Evolutionary conservation across 2,329 filamentous ascomycete species (phyloP).

Genomic region (Phoma sp.): DNA sequence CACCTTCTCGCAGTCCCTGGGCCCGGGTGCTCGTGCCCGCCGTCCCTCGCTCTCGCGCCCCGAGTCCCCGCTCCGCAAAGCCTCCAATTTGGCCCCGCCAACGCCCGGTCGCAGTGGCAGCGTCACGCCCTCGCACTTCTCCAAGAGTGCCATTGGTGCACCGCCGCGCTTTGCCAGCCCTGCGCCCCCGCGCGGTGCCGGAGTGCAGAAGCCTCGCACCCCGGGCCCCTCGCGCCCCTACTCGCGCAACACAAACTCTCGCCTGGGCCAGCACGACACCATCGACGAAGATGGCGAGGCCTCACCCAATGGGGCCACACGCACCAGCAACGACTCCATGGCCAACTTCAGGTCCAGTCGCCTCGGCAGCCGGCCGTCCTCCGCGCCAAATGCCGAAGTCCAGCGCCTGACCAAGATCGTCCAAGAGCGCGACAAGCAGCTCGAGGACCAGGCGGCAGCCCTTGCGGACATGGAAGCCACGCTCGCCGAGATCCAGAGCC

Average conservation of each 20-base stretch:
- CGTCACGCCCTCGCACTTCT: constrained; percentile 60
- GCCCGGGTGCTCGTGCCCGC: constrained; percentile 69
- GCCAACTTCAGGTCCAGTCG: constrained; percentile 51
- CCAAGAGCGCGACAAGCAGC: constrained; percentile 81
- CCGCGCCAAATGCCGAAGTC: constrained; percentile 67
- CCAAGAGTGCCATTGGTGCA: constrained; percentile 61
- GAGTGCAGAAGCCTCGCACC: constrained; percentile 56
- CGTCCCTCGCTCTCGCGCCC: constrained; percentile 84
- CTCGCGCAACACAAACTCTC: constrained; percentile 55
- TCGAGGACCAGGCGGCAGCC: constrained; percentile 85
- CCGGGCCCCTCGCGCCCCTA: constrained; percentile 53
- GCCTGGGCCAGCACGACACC: constrained; percentile 52
- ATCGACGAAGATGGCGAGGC: constrained; percentile 50
- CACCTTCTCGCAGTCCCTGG: constrained; percentile 89
- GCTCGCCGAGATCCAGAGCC: constrained; percentile 77
- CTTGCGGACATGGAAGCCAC: constrained; percentile 90
- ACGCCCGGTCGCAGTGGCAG: constrained; percentile 61
- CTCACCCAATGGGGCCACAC: constrained; percentile 60
- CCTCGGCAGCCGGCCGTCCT: constrained; percentile 36
- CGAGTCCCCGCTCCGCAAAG: constrained; percentile 80
- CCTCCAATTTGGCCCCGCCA: constrained; percentile 48
- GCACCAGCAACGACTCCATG: constrained; percentile 60
- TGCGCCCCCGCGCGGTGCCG: constrained; percentile 64
- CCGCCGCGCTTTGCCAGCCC: constrained; percentile 67
- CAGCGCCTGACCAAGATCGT: constrained; percentile 75